Percentiles rank a stretch among this genome's conserved stretches.
phyloP scores from a whole-genome alignment of 2,329 filamentous ascomycete species.

The Alternaria dauci region DNA sequence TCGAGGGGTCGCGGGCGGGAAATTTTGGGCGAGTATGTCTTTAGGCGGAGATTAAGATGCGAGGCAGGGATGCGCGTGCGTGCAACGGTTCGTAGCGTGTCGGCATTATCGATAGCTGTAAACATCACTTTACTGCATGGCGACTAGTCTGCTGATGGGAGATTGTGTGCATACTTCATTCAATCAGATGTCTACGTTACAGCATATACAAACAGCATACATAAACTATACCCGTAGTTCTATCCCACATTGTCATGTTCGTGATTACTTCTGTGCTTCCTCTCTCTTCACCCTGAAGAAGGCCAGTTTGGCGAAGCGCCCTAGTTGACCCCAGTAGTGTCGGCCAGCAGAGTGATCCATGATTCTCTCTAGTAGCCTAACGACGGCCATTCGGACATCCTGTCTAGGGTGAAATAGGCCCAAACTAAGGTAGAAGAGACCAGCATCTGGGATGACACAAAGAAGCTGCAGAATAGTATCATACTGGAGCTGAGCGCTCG shows the following conservation, averaged over 20 bases:
- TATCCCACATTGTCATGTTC: background rate
- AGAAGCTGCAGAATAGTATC: constrained; percentile 68
- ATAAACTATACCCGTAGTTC: background rate
- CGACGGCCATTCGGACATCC: constrained; percentile 78
- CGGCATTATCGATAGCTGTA: constrained; percentile 8
- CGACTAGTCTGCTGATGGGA: background rate
- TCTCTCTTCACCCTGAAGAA: constrained; percentile 81
- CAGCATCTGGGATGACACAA: constrained; percentile 82
- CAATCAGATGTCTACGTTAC: constrained; percentile 1
- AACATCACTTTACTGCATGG: background rate
- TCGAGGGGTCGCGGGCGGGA: constrained; percentile 23
- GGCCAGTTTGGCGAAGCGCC: constrained; percentile 86
- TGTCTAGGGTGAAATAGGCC: constrained; percentile 90
- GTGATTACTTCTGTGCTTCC: constrained; percentile 32
- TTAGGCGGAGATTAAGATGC: constrained; percentile 17
- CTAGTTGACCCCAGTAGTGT: constrained; percentile 89
- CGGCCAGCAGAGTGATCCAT: constrained; percentile 87
- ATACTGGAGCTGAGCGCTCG: constrained; percentile 44
- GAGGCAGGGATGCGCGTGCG: constrained; percentile 23
- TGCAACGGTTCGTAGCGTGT: constrained; percentile 3
- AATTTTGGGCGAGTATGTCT: constrained; percentile 23
- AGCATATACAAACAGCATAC: background rate
- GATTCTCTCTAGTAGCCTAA: constrained; percentile 82
- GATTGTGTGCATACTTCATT: constrained; percentile 2
- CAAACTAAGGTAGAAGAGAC: constrained; percentile 88